Evolutionary conservation across 2,329 filamentous ascomycete genomes (phyloP).

Genomic region (Diaporthe aspalathi): DNA sequence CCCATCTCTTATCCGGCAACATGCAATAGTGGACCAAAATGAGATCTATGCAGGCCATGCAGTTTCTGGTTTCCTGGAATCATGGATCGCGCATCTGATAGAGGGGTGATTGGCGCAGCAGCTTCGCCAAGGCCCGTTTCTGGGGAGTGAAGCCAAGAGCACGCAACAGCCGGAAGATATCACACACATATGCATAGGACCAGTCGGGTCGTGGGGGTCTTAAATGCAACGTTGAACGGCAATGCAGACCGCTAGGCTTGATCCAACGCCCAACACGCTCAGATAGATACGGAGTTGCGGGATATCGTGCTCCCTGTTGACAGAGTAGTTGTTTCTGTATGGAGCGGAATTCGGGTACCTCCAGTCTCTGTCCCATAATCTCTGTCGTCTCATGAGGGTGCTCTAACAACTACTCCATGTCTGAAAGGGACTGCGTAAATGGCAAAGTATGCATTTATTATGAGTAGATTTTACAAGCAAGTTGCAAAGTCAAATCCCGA

Average conservation of each 20-base stretch:
- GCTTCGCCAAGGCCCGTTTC: slow-evolving; percentile 3
- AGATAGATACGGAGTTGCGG: not conserved
- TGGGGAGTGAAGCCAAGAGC: slow-evolving; percentile 10
- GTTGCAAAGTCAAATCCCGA: too few relatives aligned
- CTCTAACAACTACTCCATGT: too few relatives aligned
- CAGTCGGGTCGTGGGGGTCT: slow-evolving; percentile 4
- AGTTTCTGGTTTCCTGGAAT: not conserved
- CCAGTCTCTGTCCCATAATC: not conserved
- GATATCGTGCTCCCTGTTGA: not conserved
- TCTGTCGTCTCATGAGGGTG: not conserved
- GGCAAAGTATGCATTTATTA: too few relatives aligned
- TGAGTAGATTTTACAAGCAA: too few relatives aligned
- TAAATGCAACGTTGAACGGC: slow-evolving; percentile 4
- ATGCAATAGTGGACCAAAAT: slow-evolving; percentile 19
- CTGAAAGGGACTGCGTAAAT: not conserved
- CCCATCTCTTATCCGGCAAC: slow-evolving; percentile 16
- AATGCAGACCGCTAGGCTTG: not conserved
- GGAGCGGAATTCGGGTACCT: too few relatives aligned
- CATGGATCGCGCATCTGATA: slow-evolving; percentile 15
- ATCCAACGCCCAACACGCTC: not conserved
- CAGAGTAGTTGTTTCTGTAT: too few relatives aligned
- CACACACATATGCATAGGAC: slow-evolving; percentile 13
- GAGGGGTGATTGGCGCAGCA: slow-evolving; percentile 8
- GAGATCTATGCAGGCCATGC: slow-evolving; percentile 7
- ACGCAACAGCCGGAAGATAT: slow-evolving; percentile 5